Conservation (phyloP, 2,329 filamentous ascomycete species). For the Fusarium acutatum region DNA sequence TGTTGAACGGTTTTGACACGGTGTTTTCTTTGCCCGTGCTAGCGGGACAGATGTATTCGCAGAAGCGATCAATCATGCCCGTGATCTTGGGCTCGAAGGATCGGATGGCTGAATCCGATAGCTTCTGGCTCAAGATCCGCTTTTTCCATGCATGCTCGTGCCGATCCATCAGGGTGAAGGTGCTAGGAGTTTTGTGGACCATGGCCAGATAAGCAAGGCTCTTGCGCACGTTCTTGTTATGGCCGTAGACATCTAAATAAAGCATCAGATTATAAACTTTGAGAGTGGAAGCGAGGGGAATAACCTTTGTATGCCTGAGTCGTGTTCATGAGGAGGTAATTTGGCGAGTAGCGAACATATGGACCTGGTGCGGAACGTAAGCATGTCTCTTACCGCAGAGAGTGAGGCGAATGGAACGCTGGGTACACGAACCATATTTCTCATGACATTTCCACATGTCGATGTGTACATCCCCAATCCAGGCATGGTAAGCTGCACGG, state of each 20-base stretch:
- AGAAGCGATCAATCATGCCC: not conserved
- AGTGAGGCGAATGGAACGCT: not conserved
- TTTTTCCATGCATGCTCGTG: not conserved
- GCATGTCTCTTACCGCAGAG: not conserved
- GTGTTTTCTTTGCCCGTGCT: not conserved
- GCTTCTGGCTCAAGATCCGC: constrained; percentile 2
- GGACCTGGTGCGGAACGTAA: not conserved
- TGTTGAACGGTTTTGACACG: not conserved
- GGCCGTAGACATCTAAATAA: not conserved
- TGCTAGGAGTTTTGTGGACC: not conserved
- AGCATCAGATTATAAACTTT: not conserved
- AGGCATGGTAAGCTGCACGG: constrained; percentile 46
- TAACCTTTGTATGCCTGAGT: not conserved
- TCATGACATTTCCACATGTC: constrained; percentile 47
- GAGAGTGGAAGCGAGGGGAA: not conserved
- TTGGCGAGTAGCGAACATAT: not conserved
- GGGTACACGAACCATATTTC: constrained; percentile 43
- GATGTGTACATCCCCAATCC: constrained; percentile 47
- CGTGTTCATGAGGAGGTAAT: not conserved
- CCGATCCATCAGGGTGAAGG: not conserved
- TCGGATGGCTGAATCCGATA: not conserved
- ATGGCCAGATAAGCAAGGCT: not conserved
- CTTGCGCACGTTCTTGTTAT: not conserved
- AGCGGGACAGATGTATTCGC: not conserved
- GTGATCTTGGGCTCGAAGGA: not conserved